phyloP scores from a whole-genome alignment of 495 filamentous ascomycete genomes.

The Aspergillus biplanus region DNA sequence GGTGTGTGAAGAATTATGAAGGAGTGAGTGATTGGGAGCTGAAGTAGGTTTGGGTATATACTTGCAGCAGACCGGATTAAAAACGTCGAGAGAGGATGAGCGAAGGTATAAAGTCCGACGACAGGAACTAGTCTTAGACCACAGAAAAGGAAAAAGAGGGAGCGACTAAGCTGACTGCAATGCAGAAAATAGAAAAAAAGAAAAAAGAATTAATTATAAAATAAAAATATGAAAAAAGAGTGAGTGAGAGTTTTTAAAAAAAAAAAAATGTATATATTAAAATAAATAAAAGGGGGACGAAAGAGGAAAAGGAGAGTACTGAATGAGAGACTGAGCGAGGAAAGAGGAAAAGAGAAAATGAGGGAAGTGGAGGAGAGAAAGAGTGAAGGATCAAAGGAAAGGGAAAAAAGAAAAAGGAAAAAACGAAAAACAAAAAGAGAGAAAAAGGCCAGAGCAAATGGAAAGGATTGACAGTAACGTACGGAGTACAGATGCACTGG shows the following conservation, averaged over 20 bases:
- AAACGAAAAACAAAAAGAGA: slow-evolving; percentile 17
- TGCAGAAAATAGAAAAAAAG: slow-evolving; percentile 23
- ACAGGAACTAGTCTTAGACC: slow-evolving; percentile 23
- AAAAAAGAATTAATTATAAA: slow-evolving; percentile 18
- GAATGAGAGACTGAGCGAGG: slow-evolving; percentile 9
- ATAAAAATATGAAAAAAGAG: slow-evolving; percentile 9
- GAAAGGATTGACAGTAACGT: slow-evolving; percentile 22
- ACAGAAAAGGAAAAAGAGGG: slow-evolving; percentile 26
- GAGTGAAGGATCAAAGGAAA: slow-evolving; percentile 22
- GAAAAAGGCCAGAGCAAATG: slow-evolving; percentile 12
- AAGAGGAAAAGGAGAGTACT: slow-evolving; percentile 30
- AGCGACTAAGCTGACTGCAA: slow-evolving; percentile 29
- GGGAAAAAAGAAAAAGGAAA: slow-evolving; percentile 17
- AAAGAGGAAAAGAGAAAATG: slow-evolving; percentile 22
- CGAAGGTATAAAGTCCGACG: slow-evolving; percentile 25
- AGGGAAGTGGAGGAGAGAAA: slow-evolving; percentile 22
- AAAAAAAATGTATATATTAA: slow-evolving; percentile 3
- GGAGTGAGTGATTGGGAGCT: slow-evolving; percentile 16
- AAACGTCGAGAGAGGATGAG: slow-evolving; percentile 15
- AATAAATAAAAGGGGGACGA: slow-evolving; percentile 23
- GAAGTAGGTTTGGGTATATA: slow-evolving; percentile 20
- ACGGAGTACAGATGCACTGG: slow-evolving; percentile 8
- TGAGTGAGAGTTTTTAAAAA: slow-evolving; percentile 1
- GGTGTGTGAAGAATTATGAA: slow-evolving; percentile 4
- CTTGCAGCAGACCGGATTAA: slow-evolving; percentile 23